Evolutionary conservation across 2,329 filamentous ascomycete species (phyloP).

Genomic region (Cordyceps farinosa): DNA sequence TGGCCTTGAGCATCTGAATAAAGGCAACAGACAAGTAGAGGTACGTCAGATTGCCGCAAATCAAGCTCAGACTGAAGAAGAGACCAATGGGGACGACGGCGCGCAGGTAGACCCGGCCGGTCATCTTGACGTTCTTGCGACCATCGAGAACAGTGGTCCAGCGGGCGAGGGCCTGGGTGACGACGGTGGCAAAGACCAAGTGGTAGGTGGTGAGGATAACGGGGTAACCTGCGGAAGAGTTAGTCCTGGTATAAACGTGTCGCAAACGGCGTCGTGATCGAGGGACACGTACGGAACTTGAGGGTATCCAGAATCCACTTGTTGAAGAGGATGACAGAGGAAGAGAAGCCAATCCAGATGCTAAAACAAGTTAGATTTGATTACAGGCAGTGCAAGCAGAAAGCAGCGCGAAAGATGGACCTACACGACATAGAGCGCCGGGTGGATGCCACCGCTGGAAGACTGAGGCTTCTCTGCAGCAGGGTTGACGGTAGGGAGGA

Average conservation of each 20-base stretch:
- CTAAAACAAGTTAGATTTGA: slow-evolving; percentile 42
- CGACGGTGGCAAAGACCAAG: slow-evolving; percentile 84
- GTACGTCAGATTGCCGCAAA: slow-evolving; percentile 94
- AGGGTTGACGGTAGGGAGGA: slow-evolving; percentile 79
- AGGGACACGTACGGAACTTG: slow-evolving; percentile 59
- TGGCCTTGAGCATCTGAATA: slow-evolving; percentile 99
- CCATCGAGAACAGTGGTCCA: slow-evolving; percentile 89
- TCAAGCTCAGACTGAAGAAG: slow-evolving; percentile 94
- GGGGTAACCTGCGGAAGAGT: slow-evolving; percentile 51
- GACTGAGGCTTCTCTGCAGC: slow-evolving; percentile 67
- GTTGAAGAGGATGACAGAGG: slow-evolving; percentile 97
- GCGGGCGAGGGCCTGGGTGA: slow-evolving; percentile 89
- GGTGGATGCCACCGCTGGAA: slow-evolving; percentile 64
- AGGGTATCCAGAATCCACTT: slow-evolving; percentile 92
- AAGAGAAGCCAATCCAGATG: slow-evolving; percentile 88
- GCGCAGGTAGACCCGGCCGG: slow-evolving; percentile 83
- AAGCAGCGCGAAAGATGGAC: slow-evolving; percentile 27
- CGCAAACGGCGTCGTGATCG: slow-evolving; percentile 73
- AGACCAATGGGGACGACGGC: slow-evolving; percentile 92
- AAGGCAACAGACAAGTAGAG: slow-evolving; percentile 94
- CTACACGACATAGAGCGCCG: slow-evolving; percentile 78
- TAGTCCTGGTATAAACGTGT: slow-evolving; percentile 61
- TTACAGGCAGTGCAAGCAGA: slow-evolving; percentile 19
- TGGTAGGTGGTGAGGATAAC: slow-evolving; percentile 96
- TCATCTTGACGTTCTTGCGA: slow-evolving; percentile 96